Evolutionary conservation across 352 stramenopile genomes (phyloP), one percentile per base, ranked within the genome.

Genomic region (Phytophthora melonis): DNA sequence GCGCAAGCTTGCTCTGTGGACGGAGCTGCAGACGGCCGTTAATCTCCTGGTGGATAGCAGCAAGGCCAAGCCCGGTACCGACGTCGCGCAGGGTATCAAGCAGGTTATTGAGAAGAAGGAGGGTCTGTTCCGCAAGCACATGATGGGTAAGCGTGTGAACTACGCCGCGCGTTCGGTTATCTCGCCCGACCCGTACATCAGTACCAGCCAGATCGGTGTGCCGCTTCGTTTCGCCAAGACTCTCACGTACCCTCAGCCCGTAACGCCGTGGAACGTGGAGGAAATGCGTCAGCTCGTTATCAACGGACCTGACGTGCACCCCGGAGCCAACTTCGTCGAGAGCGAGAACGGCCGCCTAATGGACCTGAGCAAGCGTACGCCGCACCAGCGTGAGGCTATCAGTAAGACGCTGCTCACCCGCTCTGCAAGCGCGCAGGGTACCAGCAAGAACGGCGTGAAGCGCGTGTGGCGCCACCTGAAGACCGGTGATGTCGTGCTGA

Each of bases 101-200:
- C 98, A 99, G 81, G 76, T 99, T 50, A 97, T 99, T 57, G 98
- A 99, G 84, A 98, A 99, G 81, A 99, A 99, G 81, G 97, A 99
- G 81, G 98, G 98, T 70, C 90, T 99, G 11, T 99, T 99, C 82
- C 97, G 98, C 43, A 99, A 99, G 82, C 87, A 97, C 74, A 97
- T 97, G 91, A 97, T 97, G 91, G 98, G 98, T 55, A 99, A 99
- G 87, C 97, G 98, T 70, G 98, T 99, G 21, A 99, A 99, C 85
- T 99, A 98, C 82, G 97, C 97, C 0, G 99, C 98, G 67, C 95
- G 98, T 8, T 99, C 97, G 11, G 98, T 99, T 63, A 99, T 99
- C 79, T 99, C 97, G 55, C 98, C 98, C 2, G 98, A 99, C 64
- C 98, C 98, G 43, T 99, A 99, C 86, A 98, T 99, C 63, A 97